Percentiles rank a stretch among this genome's conserved stretches.
phyloP scores from a whole-genome alignment of 75 land plant genomes.

The Adiantum capillusveneris region DNA sequence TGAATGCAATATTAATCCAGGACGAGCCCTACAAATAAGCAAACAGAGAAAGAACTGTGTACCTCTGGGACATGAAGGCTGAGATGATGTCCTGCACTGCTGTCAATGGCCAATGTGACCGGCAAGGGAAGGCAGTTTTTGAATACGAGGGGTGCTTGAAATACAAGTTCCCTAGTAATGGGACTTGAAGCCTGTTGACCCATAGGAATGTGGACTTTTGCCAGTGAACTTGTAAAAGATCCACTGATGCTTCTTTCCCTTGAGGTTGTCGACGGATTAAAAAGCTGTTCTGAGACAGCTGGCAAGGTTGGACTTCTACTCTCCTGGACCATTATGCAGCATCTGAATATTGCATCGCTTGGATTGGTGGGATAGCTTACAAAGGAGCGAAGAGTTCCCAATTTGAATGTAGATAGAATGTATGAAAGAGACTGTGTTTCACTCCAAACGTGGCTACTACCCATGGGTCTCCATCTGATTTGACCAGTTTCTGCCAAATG shows the following conservation, averaged over 20 bases:
- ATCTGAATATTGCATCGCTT: constrained; percentile 73
- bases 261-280: neutral
- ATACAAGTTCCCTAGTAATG: constrained; percentile 42
- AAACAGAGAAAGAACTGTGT: constrained; percentile 10
- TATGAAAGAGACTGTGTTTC: constrained; percentile 67
- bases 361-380: constrained; percentile 85
- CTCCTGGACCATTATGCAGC: constrained; percentile 62
- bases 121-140: constrained; percentile 73
- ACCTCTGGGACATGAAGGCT: constrained; percentile 18
- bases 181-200: neutral
- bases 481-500: constrained; percentile 88
- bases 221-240: neutral
- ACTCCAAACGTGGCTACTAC: constrained; percentile 75
- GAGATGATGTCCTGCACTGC: constrained; percentile 44
- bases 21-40: neutral
- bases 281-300: neutral
- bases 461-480: constrained; percentile 83
- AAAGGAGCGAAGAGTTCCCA: constrained; percentile 52
- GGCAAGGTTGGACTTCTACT: constrained; percentile 1
- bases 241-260: neutral
- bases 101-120: constrained; percentile 48
- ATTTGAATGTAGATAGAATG: constrained; percentile 41
- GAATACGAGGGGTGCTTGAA: constrained; percentile 68
- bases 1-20: too few relatives aligned
- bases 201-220: neutral